Conservation (phyloP, 805 yeast genomes). For the Yamadazyma tumulicola region DNA sequence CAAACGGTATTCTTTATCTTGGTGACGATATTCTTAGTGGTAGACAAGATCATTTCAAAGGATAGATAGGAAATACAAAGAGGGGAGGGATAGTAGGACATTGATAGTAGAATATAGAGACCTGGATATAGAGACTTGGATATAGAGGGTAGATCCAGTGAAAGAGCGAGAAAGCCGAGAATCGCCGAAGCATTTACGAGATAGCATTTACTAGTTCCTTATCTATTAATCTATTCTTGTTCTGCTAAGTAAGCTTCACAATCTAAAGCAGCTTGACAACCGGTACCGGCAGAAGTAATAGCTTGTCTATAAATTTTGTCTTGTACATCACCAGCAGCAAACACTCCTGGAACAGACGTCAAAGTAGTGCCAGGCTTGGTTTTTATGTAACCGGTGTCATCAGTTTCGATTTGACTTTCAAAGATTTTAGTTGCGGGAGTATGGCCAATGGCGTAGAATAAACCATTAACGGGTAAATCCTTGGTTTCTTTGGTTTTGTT, state of each 20-base stretch:
- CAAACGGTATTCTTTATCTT: not conserved
- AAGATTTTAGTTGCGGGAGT: constrained; percentile 89
- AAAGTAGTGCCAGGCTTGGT: constrained; percentile 86
- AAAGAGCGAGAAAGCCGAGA: too few species aligned
- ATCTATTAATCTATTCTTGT: constrained; percentile 17
- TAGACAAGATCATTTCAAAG: constrained; percentile 2
- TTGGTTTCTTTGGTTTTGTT: constrained; percentile 63
- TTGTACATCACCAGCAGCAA: constrained; percentile 98
- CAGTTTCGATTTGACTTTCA: constrained; percentile 72
- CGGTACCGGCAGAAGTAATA: constrained; percentile 98
- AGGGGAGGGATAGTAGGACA: too few species aligned
- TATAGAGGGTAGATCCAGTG: too few species aligned
- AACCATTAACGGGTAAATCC: constrained; percentile 80
- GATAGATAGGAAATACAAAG: too few species aligned
- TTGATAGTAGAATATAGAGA: too few species aligned
- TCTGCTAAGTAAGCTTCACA: constrained; percentile 82
- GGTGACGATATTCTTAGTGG: not conserved
- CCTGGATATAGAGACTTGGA: too few species aligned
- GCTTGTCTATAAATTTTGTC: constrained; percentile 98
- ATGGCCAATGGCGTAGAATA: constrained; percentile 98
- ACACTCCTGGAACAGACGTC: constrained; percentile 87
- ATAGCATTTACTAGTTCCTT: too few species aligned
- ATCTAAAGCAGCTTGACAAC: constrained; percentile 99
- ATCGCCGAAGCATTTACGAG: too few species aligned
- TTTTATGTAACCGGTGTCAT: constrained; percentile 82